Conservation (phyloP, 345 rosid species). For the Populus pruinosa region DNA sequence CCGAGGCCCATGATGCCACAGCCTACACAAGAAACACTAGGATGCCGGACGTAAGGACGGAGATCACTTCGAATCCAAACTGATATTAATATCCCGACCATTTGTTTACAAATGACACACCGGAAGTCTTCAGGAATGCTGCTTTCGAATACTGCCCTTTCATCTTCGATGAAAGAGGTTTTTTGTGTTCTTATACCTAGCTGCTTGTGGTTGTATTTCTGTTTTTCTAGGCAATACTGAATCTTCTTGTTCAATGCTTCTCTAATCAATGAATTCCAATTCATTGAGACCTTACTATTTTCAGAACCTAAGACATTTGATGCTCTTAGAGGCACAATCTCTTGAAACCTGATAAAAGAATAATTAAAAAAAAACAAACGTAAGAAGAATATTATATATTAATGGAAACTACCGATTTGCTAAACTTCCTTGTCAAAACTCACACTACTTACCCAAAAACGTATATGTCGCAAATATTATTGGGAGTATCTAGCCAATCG, state of each 20-base stretch:
- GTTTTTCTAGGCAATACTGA: not conserved
- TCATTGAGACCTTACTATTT: conserved; percentile 40
- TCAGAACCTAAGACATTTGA: conserved; percentile 61
- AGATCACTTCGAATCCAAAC: conserved; percentile 68
- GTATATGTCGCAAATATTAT: conserved; percentile 57
- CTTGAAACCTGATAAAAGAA: conserved; percentile 57
- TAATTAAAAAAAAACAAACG: not conserved
- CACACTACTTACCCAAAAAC: conserved; percentile 59
- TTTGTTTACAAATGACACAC: conserved; percentile 69
- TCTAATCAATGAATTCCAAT: conserved; percentile 71
- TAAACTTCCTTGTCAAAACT: not conserved
- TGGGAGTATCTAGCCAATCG: conserved; percentile 49
- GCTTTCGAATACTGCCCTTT: not conserved
- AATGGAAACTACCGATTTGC: not conserved
- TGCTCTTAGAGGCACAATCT: conserved; percentile 64
- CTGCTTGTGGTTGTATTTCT: not conserved
- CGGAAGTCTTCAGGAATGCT: conserved; percentile 27
- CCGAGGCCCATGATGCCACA: conserved; percentile 86
- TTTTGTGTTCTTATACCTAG: not conserved
- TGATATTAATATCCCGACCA: conserved; percentile 71
- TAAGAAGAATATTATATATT: not conserved
- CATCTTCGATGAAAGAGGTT: conserved; percentile 17
- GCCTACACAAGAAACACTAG: conserved; percentile 71
- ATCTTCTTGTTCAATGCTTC: conserved; percentile 48
- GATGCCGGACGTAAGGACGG: conserved; percentile 42